Base-by-base conservation (phyloP, 2,329 filamentous ascomycete species). In the Penicillium hordei region DNA sequence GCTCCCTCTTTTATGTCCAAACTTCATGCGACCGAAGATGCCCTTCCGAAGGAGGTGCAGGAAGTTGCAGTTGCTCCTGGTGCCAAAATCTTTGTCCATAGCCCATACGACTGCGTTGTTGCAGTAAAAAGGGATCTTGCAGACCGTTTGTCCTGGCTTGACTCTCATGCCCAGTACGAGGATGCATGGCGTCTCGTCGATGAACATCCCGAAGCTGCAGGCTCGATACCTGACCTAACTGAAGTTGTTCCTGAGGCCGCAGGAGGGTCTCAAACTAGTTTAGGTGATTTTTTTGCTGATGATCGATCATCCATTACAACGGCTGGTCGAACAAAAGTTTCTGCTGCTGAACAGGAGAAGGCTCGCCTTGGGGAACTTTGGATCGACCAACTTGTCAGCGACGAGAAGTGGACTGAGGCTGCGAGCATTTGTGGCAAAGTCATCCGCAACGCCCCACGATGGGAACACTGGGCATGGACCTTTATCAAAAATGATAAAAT, bases 381-480 rank as follows among this genome's bases (percentile, higher is more conserved):
- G 94, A 82, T 99, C 34, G 87, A 93, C 60, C 90, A 96, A 67
- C 82, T 97, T 34, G 84, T 96, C 34, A 84, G 87, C 36, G 81
- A 84, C 0, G 82, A 85, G 9, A 82, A 93, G 60, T 99, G 94
- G 94, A 72, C 72, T 9, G 80, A 83, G 57, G 94, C 94, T 6
- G 93, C 91, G 0, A 82, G 89, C 67, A 82, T 95, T 4, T 93
- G 92, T 58, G 90, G 89, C 15, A 91, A 88, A 68, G 93, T 97
- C 0, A 80, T 99, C 1, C 86, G 86, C 43, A 91, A 88, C 1
- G 86, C 91, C 1, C 82, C 89, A 48, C 82, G 89, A 65, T 99
- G 94, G 94, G 93, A 97, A 76, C 91, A 95, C 68, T 97, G 93
- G 92, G 89, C 95, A 5, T 95, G 90, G 86, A 88, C 86, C 0